A percentile compares a stretch with the other conserved stretches of the same genome.
Conservation (phyloP, 1,139 yeast species). For the Diutina ranongensis region DNA sequence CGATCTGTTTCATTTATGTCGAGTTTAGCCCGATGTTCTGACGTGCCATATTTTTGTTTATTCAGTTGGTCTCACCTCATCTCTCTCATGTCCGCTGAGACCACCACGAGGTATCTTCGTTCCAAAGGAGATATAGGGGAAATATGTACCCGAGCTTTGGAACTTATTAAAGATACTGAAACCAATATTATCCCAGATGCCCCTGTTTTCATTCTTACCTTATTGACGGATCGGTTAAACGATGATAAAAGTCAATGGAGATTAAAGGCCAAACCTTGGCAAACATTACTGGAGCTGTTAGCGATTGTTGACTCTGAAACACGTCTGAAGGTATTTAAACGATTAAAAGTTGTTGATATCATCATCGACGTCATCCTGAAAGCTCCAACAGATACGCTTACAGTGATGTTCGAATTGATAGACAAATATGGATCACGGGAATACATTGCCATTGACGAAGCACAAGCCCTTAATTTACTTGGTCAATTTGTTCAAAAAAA, state of each 20-base stretch:
- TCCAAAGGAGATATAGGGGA: conserved; percentile 16
- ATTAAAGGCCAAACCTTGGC: conserved; percentile 33
- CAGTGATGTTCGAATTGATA: conserved; percentile 13
- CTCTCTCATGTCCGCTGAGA: conserved; percentile 33
- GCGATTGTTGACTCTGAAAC: conserved; percentile 12
- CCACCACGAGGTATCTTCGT: conserved; percentile 52
- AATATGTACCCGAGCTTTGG: conserved; percentile 8
- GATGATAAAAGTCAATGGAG: conserved; percentile 33
- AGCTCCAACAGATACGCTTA: conserved; percentile 14
- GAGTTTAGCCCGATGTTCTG: too few relatives aligned
- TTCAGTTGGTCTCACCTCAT: neutral
- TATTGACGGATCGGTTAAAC: conserved; percentile 54
- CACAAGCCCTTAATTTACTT: conserved; percentile 14
- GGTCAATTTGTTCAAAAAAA: conserved; percentile 10
- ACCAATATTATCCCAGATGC: conserved; percentile 40
- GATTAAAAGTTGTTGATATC: conserved; percentile 12
- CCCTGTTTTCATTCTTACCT: conserved; percentile 48
- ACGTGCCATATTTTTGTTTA: too few relatives aligned
- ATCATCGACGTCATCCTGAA: conserved; percentile 17
- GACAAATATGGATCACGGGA: conserved; percentile 13
- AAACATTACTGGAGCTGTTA: conserved; percentile 29
- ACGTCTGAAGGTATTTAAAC: conserved; percentile 21
- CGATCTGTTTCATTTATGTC: too few relatives aligned
- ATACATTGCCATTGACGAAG: conserved; percentile 26
- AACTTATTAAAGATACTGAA: conserved; percentile 25